Evolutionary conservation across 225 moss, liverwort and hornwort species (phyloP).

Genomic region (Ulota crispa): DNA sequence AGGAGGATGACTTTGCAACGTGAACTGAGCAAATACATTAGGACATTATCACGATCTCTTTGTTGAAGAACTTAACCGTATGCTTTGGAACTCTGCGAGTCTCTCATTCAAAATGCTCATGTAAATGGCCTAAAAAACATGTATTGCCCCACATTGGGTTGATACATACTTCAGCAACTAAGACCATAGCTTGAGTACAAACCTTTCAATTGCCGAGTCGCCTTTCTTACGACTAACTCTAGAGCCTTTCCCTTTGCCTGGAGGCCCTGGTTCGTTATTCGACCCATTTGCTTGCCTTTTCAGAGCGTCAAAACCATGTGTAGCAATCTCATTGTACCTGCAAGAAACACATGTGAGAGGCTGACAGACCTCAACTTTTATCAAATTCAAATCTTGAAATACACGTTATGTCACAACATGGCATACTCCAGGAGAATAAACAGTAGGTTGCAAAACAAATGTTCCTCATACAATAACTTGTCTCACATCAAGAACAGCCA

Average conservation of each 20-base stretch:
- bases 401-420: neutral
- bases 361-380: neutral
- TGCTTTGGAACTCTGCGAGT: neutral
- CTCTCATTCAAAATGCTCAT: constrained; percentile 15
- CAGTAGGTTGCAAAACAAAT: neutral
- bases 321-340: constrained; percentile 98
- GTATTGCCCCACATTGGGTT: neutral
- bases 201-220: constrained; percentile 58
- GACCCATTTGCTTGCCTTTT: constrained; percentile 48
- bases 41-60: neutral
- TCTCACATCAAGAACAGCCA: constrained; percentile 5
- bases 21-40: neutral
- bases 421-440: neutral
- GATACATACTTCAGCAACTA: neutral
- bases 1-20: neutral
- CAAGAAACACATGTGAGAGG: constrained; percentile 1
- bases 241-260: constrained; percentile 38
- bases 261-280: constrained; percentile 35
- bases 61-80: neutral
- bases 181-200: constrained; percentile 11
- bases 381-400: neutral
- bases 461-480: neutral
- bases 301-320: constrained; percentile 76
- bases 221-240: constrained; percentile 39
- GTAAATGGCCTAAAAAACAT: neutral